Conservation (phyloP, 129 eudicot species). For the Scalesia atractyloides region DNA sequence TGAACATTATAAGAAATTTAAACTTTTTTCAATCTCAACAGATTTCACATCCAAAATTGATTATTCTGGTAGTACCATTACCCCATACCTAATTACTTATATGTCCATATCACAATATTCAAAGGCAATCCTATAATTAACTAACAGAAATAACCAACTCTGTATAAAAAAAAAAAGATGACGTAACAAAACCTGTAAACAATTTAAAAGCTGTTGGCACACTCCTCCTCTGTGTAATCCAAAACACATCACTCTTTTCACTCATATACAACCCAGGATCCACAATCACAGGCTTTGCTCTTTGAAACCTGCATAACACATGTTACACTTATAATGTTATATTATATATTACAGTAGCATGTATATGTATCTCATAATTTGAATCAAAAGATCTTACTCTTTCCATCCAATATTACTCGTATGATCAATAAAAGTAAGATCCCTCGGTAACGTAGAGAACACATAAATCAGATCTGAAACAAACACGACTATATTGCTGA, state of each 20-base stretch:
- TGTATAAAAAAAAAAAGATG: background rate
- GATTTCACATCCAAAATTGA: background rate
- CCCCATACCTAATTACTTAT: too few species aligned
- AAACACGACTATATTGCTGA: background rate
- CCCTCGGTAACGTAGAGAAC: background rate
- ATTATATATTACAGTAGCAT: too few species aligned
- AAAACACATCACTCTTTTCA: background rate
- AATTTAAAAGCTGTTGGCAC: background rate
- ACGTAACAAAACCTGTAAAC: background rate
- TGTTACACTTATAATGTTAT: too few species aligned
- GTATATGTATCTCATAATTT: too few species aligned
- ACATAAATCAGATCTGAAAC: background rate
- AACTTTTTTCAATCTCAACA: conserved; percentile 11
- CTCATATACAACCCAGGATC: background rate
- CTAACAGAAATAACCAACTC: background rate
- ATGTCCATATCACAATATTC: conserved; percentile 21
- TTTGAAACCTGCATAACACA: background rate
- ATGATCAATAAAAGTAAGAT: background rate
- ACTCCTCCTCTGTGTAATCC: background rate
- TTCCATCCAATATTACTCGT: background rate
- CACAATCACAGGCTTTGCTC: background rate
- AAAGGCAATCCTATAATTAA: background rate
- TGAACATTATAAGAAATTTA: conserved; percentile 15
- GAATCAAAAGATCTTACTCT: background rate
- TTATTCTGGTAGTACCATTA: background rate